Percentiles rank a stretch among this genome's conserved stretches.
Evolutionary conservation across 495 filamentous ascomycete species (phyloP).

Genomic region (Aspergillus steynii): DNA sequence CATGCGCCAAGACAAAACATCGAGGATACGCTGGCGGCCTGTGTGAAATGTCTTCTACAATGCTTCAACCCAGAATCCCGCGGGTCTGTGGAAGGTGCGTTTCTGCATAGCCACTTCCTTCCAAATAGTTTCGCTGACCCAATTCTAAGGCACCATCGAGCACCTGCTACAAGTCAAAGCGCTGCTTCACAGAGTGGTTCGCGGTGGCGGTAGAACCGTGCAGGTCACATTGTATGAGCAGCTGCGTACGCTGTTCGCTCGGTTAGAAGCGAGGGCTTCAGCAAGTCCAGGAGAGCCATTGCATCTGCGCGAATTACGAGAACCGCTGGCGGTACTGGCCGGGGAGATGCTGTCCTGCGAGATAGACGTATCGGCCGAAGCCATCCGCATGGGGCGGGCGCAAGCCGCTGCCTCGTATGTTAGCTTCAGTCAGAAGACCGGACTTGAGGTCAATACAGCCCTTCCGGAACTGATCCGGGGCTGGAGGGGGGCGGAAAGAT

Average conservation of each 20-base stretch:
- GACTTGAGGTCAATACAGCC: constrained; percentile 25
- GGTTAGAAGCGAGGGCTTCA: constrained; percentile 32
- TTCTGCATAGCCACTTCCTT: constrained; percentile 2
- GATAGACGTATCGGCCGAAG: constrained; percentile 41
- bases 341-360: constrained; percentile 32
- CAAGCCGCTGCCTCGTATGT: constrained; percentile 40
- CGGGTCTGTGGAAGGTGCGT: constrained; percentile 35
- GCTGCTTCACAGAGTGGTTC: constrained; percentile 34
- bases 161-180: constrained; percentile 35
- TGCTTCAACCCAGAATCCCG: constrained; percentile 40
- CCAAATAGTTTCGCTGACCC: constrained; percentile 18
- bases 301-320: constrained; percentile 27
- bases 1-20: constrained; percentile 17
- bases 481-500: constrained; percentile 42
- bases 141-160: constrained; percentile 32
- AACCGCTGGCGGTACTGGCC: constrained; percentile 31
- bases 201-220: constrained; percentile 40
- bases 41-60: constrained; percentile 47
- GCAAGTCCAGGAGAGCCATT: constrained; percentile 9
- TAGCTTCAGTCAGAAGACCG: constrained; percentile 30
- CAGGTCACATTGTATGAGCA: constrained; percentile 46
- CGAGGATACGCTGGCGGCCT: constrained; percentile 47
- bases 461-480: constrained; percentile 20
- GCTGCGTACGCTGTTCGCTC: constrained; percentile 40
- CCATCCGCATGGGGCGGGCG: constrained; percentile 42